phyloP scores from a whole-genome alignment of 2,329 filamentous ascomycete species.

The Domatiomyces catenatus region DNA sequence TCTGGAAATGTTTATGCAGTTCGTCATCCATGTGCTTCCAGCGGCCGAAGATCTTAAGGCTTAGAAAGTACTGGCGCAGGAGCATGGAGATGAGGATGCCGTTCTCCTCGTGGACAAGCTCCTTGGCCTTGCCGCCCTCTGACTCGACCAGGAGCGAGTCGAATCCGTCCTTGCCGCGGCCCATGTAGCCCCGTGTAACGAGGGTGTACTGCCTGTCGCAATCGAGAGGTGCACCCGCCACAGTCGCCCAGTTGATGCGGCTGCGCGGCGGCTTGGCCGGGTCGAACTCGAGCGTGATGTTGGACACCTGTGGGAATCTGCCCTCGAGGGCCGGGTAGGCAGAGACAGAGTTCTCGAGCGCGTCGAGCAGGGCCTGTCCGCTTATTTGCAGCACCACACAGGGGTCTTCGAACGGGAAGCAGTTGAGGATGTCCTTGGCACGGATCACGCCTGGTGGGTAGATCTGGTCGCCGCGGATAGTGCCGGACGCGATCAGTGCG shows the following conservation, averaged over 20 bases:
- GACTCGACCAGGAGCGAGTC: conserved; percentile 57
- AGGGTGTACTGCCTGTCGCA: conserved; percentile 51
- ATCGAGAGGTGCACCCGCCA: conserved; percentile 49
- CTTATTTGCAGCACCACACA: conserved; percentile 60
- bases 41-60: conserved; percentile 60
- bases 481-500: conserved; percentile 69
- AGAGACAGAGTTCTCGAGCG: conserved; percentile 69
- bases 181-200: conserved; percentile 79
- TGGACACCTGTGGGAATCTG: conserved; percentile 73
- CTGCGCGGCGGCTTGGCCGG: conserved; percentile 43
- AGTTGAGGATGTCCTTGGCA: conserved; percentile 70
- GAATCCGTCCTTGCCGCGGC: conserved; percentile 73
- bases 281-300: conserved; percentile 62
- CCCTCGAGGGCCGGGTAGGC: conserved; percentile 71
- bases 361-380: conserved; percentile 59
- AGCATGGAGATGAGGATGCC: conserved; percentile 76
- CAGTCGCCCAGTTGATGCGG: conserved; percentile 46
- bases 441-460: conserved; percentile 66
- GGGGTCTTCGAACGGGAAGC: conserved; percentile 85
- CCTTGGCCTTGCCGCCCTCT: conserved; percentile 61
- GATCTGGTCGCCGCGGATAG: conserved; percentile 74
- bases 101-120: conserved; percentile 71
- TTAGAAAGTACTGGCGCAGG: conserved; percentile 82
- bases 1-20: conserved; percentile 49
- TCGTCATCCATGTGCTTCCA: conserved; percentile 58